phyloP scores from a whole-genome alignment of 73 alveolate genomes.

The Paraurostyla sp. region DNA sequence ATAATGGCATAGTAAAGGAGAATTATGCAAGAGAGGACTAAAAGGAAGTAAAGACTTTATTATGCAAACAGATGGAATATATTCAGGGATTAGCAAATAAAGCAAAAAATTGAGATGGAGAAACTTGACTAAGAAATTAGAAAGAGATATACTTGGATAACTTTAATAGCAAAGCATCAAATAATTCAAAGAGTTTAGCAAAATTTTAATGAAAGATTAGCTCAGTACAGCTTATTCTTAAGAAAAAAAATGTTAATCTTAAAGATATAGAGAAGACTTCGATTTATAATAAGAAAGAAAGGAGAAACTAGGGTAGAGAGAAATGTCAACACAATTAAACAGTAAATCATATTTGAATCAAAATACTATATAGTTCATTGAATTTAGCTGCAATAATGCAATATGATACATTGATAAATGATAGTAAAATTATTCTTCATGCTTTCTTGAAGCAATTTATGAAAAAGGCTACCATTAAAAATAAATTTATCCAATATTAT shows the following conservation, averaged over 20 bases:
- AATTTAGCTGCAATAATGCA: neutral
- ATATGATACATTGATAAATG: neutral
- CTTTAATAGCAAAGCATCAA: neutral
- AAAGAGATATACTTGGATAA: neutral
- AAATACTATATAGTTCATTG: neutral
- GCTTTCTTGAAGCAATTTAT: neutral
- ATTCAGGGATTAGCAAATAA: neutral
- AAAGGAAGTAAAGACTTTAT: neutral
- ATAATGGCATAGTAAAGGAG: neutral
- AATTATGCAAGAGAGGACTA: neutral
- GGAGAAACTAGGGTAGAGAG: neutral
- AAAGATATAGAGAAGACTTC: neutral
- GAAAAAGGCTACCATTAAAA: conserved; percentile 21
- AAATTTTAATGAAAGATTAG: neutral
- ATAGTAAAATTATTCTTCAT: neutral
- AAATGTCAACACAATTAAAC: neutral
- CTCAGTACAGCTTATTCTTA: neutral
- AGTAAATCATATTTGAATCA: neutral
- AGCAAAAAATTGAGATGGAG: neutral
- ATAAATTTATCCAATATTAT: conserved; percentile 3
- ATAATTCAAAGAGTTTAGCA: neutral
- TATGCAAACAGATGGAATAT: conserved; percentile 43
- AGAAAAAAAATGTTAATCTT: neutral
- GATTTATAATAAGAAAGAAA: neutral
- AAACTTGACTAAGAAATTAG: neutral